These are phyloP conservation scores for Phytophthora litchii DNA, from an alignment of 352 stramenopile genomes.

Conservation along the genomic window DNA sequence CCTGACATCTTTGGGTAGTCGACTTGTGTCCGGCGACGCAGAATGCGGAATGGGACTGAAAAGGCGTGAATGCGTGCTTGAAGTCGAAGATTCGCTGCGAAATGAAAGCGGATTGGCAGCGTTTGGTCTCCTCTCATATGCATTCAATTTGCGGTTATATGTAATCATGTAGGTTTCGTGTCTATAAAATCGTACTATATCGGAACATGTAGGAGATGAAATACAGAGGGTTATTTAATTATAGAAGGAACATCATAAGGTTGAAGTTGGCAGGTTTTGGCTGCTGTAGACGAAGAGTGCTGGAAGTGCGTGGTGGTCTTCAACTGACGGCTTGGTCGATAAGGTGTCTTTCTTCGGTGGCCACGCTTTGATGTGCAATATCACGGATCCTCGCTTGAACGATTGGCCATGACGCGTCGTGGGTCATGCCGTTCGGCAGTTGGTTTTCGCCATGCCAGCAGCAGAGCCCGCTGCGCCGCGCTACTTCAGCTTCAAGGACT, in stretches of 20 bases:
- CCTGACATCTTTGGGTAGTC: constrained; percentile 28
- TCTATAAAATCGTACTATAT: no score
- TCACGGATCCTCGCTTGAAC: background rate
- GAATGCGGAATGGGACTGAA: constrained; percentile 24
- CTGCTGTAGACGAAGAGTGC: constrained; percentile 1
- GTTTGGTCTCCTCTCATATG: no score
- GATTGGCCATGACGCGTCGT: constrained; percentile 24
- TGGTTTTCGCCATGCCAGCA: constrained; percentile 1
- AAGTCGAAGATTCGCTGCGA: constrained; percentile 9
- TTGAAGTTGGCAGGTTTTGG: constrained; percentile 3
- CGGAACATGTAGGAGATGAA: no score
- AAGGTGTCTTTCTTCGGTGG: background rate
- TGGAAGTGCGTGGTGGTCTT: background rate
- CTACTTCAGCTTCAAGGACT: constrained; percentile 79
- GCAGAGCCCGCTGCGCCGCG: constrained; percentile 8
- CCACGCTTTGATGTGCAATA: constrained; percentile 28
- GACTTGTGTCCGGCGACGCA: constrained; percentile 12
- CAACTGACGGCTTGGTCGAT: background rate
- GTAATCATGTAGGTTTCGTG: no score
- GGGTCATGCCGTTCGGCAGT: constrained; percentile 24
- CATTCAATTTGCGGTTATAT: no score
- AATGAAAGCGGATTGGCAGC: constrained; percentile 1
- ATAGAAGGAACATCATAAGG: background rate
- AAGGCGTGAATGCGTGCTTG: constrained; percentile 10
- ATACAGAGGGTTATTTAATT: no score